Evolutionary conservation across 306 rosid genomes (phyloP).

Genomic region (Aeschynomene evenia): DNA sequence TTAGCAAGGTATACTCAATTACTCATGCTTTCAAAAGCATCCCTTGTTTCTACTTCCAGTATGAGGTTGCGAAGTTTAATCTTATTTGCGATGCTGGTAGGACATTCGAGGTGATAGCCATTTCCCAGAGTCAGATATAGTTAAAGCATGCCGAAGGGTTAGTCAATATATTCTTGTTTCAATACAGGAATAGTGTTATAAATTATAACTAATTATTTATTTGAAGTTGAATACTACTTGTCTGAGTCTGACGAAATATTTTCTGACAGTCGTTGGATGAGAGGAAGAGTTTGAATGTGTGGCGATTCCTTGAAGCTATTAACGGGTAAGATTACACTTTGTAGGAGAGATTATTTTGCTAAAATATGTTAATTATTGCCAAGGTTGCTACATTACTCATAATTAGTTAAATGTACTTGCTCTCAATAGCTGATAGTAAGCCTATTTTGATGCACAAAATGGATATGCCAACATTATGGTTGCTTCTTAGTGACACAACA

Average conservation of each 20-base stretch:
- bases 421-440: neutral
- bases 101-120: slow-evolving; percentile 73
- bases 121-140: slow-evolving; percentile 70
- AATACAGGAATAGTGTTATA: neutral
- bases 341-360: neutral
- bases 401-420: neutral
- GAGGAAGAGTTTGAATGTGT: slow-evolving; percentile 78
- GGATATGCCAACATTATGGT: slow-evolving; percentile 13
- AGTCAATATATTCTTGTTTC: slow-evolving; percentile 34
- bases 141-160: slow-evolving; percentile 90
- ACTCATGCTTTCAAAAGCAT: slow-evolving; percentile 25
- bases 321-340: slow-evolving; percentile 58
- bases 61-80: slow-evolving; percentile 22
- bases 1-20: slow-evolving; percentile 74
- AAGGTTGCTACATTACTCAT: neutral
- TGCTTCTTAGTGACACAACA: neutral
- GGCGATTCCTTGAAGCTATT: slow-evolving; percentile 94
- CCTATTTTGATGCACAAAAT: neutral
- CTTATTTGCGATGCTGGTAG: slow-evolving; percentile 51
- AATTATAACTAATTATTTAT: neutral
- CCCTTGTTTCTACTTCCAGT: slow-evolving; percentile 3
- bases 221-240: slow-evolving; percentile 24
- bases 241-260: slow-evolving; percentile 30
- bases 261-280: slow-evolving; percentile 72
- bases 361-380: neutral